phyloP scores from a whole-genome alignment of 495 filamentous ascomycete genomes.

The Aspergillus indologenus region DNA sequence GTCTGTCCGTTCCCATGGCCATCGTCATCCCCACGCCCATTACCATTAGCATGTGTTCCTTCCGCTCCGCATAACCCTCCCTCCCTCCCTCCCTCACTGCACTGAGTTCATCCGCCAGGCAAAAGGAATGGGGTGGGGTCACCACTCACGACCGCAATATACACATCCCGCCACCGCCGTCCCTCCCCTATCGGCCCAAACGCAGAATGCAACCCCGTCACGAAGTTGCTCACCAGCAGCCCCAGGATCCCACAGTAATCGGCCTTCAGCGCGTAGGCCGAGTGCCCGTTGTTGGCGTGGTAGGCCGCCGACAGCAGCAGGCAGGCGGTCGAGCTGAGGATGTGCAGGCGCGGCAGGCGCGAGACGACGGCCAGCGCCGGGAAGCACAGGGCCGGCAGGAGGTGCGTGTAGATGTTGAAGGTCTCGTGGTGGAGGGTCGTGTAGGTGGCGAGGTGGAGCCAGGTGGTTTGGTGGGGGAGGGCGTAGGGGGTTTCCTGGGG shows the following conservation, averaged over 20 bases:
- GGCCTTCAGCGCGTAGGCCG: conserved; percentile 9
- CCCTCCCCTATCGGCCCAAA: not conserved
- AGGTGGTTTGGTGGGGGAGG: conserved; percentile 12
- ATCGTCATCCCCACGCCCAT: too few relatives aligned
- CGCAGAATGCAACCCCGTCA: not conserved
- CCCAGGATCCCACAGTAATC: conserved; percentile 23
- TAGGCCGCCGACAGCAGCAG: conserved; percentile 20
- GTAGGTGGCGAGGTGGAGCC: conserved; percentile 35
- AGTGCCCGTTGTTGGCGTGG: conserved; percentile 21
- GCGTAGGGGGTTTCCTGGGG: not conserved
- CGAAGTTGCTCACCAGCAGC: not conserved
- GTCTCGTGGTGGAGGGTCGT: conserved; percentile 19
- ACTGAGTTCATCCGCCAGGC: too few relatives aligned
- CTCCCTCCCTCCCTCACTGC: too few relatives aligned
- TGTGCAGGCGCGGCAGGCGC: not conserved
- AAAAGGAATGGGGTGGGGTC: not conserved
- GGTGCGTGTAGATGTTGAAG: conserved; percentile 30
- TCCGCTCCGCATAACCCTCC: too few relatives aligned
- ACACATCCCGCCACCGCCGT: not conserved
- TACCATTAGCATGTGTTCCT: too few relatives aligned
- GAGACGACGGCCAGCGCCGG: conserved; percentile 7
- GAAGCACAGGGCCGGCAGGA: conserved; percentile 19
- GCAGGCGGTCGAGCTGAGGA: conserved; percentile 14
- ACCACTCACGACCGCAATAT: not conserved
- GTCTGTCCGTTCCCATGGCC: not conserved